Conservation (phyloP, 1,284 basidiomycete species). For the Microbotryum scabiosae region DNA sequence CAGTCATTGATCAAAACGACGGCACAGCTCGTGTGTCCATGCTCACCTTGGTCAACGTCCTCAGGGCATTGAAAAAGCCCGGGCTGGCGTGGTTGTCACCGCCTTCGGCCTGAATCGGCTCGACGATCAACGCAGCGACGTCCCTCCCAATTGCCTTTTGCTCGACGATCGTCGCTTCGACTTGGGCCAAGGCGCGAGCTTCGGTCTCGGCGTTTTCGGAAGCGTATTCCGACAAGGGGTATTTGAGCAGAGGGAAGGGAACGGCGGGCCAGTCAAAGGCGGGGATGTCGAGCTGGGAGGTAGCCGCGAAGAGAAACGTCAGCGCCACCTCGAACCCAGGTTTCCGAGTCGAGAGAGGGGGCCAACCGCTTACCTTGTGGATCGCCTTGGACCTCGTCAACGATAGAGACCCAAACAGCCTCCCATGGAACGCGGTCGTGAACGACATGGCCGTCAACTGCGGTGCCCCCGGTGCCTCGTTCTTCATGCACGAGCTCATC, state of each 20-base stretch:
- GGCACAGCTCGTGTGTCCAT: conserved; percentile 3
- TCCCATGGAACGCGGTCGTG: conserved; percentile 47
- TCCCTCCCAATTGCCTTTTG: conserved; percentile 41
- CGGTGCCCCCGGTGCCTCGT: conserved; percentile 47
- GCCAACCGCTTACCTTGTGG: conserved; percentile 42
- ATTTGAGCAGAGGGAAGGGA: conserved; percentile 47
- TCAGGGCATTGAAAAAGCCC: conserved; percentile 46
- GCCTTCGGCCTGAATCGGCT: conserved; percentile 50
- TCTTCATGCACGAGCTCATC: conserved; percentile 46
- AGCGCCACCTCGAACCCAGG: not conserved
- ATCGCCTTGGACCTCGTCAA: conserved; percentile 44
- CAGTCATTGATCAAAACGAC: not conserved
- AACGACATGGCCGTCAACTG: conserved; percentile 48
- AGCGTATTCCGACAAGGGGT: conserved; percentile 45
- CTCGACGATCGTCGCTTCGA: conserved; percentile 41
- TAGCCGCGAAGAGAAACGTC: not conserved
- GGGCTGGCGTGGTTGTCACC: conserved; percentile 51
- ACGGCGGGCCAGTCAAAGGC: conserved; percentile 51
- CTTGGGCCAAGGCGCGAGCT: conserved; percentile 34
- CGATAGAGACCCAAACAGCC: conserved; percentile 46
- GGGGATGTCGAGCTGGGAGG: conserved; percentile 46
- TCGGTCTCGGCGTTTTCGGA: conserved; percentile 46
- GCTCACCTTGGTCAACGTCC: conserved; percentile 42
- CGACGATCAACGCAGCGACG: conserved; percentile 50
- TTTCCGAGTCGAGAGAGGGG: not conserved